phyloP scores from a whole-genome alignment of 352 stramenopile genomes.

The Pythium oligandrum region DNA sequence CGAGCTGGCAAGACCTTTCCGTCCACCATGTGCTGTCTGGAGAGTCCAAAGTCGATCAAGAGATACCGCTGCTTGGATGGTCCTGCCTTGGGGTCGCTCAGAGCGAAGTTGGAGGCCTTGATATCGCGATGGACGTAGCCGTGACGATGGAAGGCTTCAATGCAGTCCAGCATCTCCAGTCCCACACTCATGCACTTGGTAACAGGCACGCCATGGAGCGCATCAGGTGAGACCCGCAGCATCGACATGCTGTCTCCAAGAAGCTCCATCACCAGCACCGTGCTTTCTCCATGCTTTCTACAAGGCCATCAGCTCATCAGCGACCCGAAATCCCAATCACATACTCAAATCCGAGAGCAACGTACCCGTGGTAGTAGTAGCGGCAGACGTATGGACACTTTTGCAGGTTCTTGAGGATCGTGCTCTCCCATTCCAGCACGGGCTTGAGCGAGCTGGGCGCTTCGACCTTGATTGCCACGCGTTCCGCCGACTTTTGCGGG shows the following conservation, averaged over 20 bases:
- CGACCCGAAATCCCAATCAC: background rate
- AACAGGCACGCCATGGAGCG: constrained; percentile 72
- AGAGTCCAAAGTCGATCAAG: constrained; percentile 84
- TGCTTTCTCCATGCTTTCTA: constrained; percentile 79
- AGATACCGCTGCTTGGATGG: constrained; percentile 40
- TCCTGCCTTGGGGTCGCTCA: constrained; percentile 40
- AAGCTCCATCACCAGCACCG: constrained; percentile 86
- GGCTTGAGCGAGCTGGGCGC: constrained; percentile 82
- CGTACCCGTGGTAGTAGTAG: constrained; percentile 77
- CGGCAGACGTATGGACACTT: constrained; percentile 79
- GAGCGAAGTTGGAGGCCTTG: constrained; percentile 87
- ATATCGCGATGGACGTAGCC: constrained; percentile 88
- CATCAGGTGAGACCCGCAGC: constrained; percentile 72
- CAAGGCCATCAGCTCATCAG: constrained; percentile 3
- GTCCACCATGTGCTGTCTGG: constrained; percentile 66
- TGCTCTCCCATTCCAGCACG: constrained; percentile 86
- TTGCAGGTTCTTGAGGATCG: constrained; percentile 83
- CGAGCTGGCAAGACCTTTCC: constrained; percentile 60
- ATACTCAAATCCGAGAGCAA: background rate
- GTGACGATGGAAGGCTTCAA: constrained; percentile 81
- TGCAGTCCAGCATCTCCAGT: constrained; percentile 85
- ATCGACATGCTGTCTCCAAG: constrained; percentile 88
- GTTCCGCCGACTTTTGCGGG: constrained; percentile 51
- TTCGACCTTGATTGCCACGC: constrained; percentile 85
- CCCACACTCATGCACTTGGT: constrained; percentile 67